Percentiles rank a stretch among this genome's conserved stretches.
Conservation (phyloP, 179 eudicot genomes). For the Carnegiea gigantea region DNA sequence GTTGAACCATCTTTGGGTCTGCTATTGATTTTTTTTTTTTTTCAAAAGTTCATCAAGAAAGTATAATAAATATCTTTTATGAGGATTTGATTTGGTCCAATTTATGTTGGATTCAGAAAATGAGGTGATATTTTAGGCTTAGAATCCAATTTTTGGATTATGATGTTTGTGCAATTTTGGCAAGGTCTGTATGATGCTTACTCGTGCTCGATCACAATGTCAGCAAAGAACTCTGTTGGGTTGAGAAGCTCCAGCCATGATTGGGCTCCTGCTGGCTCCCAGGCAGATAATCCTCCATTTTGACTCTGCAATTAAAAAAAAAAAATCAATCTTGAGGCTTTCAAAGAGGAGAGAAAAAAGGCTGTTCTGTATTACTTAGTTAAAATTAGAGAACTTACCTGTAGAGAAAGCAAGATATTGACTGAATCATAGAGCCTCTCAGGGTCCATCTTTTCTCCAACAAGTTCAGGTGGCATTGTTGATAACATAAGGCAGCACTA, state of each 20-base stretch:
- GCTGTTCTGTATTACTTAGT: not conserved
- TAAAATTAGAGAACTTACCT: conserved; percentile 29
- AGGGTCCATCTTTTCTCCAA: conserved; percentile 46
- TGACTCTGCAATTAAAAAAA: conserved; percentile 29
- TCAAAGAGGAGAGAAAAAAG: not conserved
- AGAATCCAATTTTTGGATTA: not conserved
- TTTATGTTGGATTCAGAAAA: not conserved
- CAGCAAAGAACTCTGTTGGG: conserved; percentile 56
- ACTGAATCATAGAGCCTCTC: conserved; percentile 47
- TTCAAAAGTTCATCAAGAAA: not conserved
- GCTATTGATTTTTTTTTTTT: not conserved
- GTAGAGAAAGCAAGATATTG: conserved; percentile 48
- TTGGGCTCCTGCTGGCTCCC: conserved; percentile 38
- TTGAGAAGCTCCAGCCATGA: conserved; percentile 48
- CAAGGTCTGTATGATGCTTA: conserved; percentile 19
- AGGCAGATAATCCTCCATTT: conserved; percentile 45
- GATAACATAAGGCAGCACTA: conserved; percentile 46
- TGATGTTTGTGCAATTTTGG: not conserved
- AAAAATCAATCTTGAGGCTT: not conserved
- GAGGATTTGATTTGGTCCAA: not conserved
- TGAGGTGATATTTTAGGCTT: not conserved
- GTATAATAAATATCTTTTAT: not conserved
- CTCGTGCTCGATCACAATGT: conserved; percentile 55
- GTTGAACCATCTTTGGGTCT: not conserved
- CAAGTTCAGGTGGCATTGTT: conserved; percentile 47